Percentiles rank a stretch among this genome's conserved stretches.
These are phyloP conservation scores for Zasmidium citrigriseum DNA, from an alignment of 2,329 filamentous ascomycete species.

Conservation along the genomic window DNA sequence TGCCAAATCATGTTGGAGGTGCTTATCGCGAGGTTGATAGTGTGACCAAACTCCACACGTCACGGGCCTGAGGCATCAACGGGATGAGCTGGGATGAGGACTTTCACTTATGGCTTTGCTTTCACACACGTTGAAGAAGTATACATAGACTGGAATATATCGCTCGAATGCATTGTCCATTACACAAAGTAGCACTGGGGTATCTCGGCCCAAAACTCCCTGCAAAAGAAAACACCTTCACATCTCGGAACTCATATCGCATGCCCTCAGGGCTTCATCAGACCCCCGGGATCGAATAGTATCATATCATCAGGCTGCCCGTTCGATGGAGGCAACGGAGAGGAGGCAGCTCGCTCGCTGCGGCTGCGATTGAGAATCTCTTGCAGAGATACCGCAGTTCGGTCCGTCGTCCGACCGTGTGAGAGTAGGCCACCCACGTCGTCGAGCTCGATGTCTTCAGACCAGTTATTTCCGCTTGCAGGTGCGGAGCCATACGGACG, in stretches of 20 bases:
- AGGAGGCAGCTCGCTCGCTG: not conserved
- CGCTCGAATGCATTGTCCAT: too few species aligned
- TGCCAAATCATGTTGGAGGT: not conserved
- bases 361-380: slow-evolving; percentile 12
- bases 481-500: not conserved
- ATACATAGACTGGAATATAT: too few species aligned
- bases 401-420: slow-evolving; percentile 10
- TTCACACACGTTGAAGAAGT: too few species aligned
- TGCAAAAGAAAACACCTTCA: not conserved
- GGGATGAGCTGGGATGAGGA: too few species aligned
- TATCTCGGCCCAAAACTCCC: slow-evolving; percentile 8
- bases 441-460: slow-evolving; percentile 21
- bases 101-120: too few species aligned
- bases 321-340: not conserved
- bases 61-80: not conserved
- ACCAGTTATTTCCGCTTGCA: not conserved
- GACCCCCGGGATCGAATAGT: slow-evolving; percentile 25
- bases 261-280: slow-evolving; percentile 14
- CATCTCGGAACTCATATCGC: not conserved
- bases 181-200: slow-evolving; percentile 4
- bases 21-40: not conserved
- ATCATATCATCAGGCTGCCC: slow-evolving; percentile 22
- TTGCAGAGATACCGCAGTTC: slow-evolving; percentile 13
- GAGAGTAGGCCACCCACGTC: slow-evolving; percentile 21
- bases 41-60: not conserved